A percentile compares a stretch with the other conserved stretches of the same genome.
phyloP scores from a whole-genome alignment of 192 early-diverging fungal species.

The Mortierella hygrophila region DNA sequence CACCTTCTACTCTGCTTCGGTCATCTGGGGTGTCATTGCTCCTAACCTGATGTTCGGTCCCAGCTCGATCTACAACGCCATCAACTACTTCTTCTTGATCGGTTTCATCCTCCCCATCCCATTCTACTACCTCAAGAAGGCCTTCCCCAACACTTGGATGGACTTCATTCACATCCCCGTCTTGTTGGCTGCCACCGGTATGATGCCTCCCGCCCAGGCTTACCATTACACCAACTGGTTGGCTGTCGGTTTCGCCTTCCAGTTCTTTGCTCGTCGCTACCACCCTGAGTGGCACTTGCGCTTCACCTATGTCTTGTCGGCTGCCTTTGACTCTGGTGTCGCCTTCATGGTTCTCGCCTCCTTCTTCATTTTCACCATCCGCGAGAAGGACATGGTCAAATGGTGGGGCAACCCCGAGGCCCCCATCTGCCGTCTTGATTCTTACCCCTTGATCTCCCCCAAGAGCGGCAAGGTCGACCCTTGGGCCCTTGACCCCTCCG shows the following conservation, averaged over 20 bases:
- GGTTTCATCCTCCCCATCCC: constrained; percentile 70
- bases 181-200: constrained; percentile 61
- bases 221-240: constrained; percentile 59
- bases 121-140: constrained; percentile 67
- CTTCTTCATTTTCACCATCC: constrained; percentile 49
- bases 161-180: constrained; percentile 68
- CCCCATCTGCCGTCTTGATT: constrained; percentile 42
- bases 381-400: neutral
- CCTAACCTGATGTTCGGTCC: constrained; percentile 72
- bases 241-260: constrained; percentile 62
- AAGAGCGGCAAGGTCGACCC: neutral
- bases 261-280: constrained; percentile 65
- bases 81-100: constrained; percentile 63
- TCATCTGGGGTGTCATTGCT: constrained; percentile 84
- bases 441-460: neutral
- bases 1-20: constrained; percentile 73
- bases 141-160: constrained; percentile 60
- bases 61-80: constrained; percentile 54
- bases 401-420: constrained; percentile 38
- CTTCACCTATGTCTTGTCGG: constrained; percentile 78
- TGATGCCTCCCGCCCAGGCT: constrained; percentile 67
- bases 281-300: constrained; percentile 66
- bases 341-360: constrained; percentile 52
- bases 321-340: constrained; percentile 62
- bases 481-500: neutral